Percentiles rank a stretch among this genome's conserved stretches.
phyloP scores from a whole-genome alignment of 169 alveolate genomes.

The Blepharisma undulans region DNA sequence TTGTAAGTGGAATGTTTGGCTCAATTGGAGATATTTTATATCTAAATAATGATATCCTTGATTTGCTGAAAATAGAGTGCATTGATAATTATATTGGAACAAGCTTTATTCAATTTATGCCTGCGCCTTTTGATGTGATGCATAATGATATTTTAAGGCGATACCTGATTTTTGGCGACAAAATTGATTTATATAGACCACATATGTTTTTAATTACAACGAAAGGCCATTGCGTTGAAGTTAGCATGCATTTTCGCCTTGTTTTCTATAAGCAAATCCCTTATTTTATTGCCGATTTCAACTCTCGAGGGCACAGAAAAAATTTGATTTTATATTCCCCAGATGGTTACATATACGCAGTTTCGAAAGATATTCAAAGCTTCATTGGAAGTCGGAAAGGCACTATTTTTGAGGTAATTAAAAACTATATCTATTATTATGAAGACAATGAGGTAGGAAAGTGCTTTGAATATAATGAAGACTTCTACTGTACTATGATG shows the following conservation, averaged over 20 bases:
- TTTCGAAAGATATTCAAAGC: background rate
- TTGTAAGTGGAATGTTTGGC: background rate
- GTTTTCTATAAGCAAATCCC: slow-evolving; percentile 9
- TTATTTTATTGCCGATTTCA: background rate
- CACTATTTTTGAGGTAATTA: background rate
- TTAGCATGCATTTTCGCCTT: background rate
- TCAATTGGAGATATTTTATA: background rate
- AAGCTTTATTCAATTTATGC: background rate
- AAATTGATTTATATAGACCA: background rate
- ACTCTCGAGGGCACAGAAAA: background rate
- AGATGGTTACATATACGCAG: background rate
- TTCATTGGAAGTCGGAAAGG: background rate
- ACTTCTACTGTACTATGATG: background rate
- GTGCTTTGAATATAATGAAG: background rate
- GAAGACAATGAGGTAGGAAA: background rate
- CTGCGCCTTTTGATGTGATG: background rate
- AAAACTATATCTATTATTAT: background rate
- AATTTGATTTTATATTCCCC: background rate
- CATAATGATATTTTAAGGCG: background rate
- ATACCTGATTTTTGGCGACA: background rate
- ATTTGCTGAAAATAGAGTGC: background rate
- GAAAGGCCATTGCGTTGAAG: slow-evolving; percentile 7
- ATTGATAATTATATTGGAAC: background rate
- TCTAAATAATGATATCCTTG: background rate
- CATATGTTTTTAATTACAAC: background rate